These are phyloP conservation scores for Neostapfia colusana DNA, from an alignment of 176 grass and related monocot genomes.

Conservation along the genomic window DNA sequence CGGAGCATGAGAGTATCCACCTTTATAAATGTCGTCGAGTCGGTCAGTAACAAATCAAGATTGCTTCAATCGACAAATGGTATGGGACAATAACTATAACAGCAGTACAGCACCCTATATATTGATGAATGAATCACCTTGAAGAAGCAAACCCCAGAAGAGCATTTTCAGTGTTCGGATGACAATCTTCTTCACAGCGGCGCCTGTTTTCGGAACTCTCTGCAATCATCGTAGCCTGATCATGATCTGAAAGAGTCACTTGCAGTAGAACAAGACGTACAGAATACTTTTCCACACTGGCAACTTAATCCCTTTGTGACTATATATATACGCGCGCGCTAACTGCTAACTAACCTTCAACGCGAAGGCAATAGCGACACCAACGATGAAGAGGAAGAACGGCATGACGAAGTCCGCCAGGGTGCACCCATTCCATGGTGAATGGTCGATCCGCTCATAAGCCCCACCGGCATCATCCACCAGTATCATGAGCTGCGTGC, in stretches of 20 bases:
- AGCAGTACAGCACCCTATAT: neutral
- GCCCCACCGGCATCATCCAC: conserved; percentile 82
- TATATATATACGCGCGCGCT: too few relatives aligned
- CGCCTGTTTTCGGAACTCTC: conserved; percentile 53
- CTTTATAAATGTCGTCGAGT: conserved; percentile 27
- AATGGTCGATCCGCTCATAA: conserved; percentile 74
- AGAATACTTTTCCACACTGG: neutral
- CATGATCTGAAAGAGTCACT: neutral
- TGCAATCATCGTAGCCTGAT: conserved; percentile 23
- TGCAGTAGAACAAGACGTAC: neutral
- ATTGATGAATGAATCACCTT: conserved; percentile 40
- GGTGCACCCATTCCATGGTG: conserved; percentile 84
- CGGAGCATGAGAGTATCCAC: conserved; percentile 82
- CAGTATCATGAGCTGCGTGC: conserved; percentile 79
- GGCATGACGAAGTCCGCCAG: conserved; percentile 94
- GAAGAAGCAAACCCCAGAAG: conserved; percentile 71
- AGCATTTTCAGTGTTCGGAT: conserved; percentile 68
- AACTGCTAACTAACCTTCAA: conserved; percentile 54
- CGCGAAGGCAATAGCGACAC: conserved; percentile 81
- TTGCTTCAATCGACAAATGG: neutral
- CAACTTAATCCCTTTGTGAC: too few relatives aligned
- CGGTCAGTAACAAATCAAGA: neutral
- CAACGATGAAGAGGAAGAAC: conserved; percentile 96
- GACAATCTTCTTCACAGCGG: conserved; percentile 46
- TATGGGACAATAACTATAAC: neutral